Evolutionary conservation across 2,329 filamentous ascomycete species (phyloP).

Genomic region (Fusarium gaditjirri): DNA sequence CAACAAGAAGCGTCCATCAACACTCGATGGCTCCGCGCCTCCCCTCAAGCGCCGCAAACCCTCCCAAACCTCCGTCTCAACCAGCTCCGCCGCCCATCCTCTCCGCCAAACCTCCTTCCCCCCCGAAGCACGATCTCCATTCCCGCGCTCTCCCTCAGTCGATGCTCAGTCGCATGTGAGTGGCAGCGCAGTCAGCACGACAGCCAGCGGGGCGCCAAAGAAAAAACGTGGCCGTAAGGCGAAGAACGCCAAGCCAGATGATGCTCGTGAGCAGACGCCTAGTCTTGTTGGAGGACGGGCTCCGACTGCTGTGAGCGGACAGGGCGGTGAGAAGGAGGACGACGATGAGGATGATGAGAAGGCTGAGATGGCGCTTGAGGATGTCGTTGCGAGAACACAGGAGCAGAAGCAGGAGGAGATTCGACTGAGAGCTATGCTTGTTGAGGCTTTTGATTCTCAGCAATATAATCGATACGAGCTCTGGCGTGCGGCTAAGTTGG

Average conservation of each 20-base stretch:
- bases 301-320: constrained; percentile 57
- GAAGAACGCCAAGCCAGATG: constrained; percentile 63
- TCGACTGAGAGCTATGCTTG: constrained; percentile 67
- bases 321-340: constrained; percentile 58
- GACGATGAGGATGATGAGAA: constrained; percentile 68
- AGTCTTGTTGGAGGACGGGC: constrained; percentile 55
- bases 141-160: constrained; percentile 72
- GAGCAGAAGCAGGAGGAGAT: constrained; percentile 74
- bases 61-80: constrained; percentile 64
- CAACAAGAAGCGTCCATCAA: constrained; percentile 69
- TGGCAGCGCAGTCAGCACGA: constrained; percentile 66
- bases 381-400: constrained; percentile 69
- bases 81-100: constrained; percentile 66
- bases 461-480: constrained; percentile 77
- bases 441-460: constrained; percentile 71
- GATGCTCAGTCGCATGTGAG: constrained; percentile 70
- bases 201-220: constrained; percentile 55
- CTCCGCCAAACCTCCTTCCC: constrained; percentile 86
- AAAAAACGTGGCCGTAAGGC: constrained; percentile 72
- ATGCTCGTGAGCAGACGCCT: constrained; percentile 56
- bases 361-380: constrained; percentile 66
- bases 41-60: constrained; percentile 76
- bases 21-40: constrained; percentile 63
- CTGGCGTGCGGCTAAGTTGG: constrained; percentile 75
- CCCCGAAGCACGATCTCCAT: constrained; percentile 67